Conservation (phyloP, 2,329 filamentous ascomycete genomes). For the Fusarium xyrophilum region DNA sequence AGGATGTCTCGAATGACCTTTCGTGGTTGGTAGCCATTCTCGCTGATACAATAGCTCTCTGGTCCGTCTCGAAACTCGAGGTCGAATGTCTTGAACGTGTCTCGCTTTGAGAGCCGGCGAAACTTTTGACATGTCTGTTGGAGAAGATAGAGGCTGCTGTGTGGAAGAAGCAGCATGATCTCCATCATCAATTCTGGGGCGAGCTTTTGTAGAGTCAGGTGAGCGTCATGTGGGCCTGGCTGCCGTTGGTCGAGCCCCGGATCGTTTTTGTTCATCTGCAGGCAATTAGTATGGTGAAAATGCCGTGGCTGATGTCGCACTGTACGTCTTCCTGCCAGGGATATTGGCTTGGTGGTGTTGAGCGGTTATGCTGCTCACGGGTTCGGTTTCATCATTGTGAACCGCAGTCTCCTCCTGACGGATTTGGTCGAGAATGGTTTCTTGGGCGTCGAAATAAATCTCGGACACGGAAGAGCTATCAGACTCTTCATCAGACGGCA, state of each 20-base stretch:
- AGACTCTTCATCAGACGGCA: not conserved
- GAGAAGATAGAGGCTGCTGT: not conserved
- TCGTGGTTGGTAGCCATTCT: not conserved
- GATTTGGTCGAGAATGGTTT: not conserved
- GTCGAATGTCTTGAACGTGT: not conserved
- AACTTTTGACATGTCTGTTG: slow-evolving; percentile 6
- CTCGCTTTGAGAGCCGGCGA: not conserved
- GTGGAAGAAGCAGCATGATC: slow-evolving; percentile 4
- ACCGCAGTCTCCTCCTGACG: not conserved
- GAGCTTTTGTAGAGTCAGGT: not conserved
- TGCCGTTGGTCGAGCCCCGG: not conserved
- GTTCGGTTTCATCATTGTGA: not conserved
- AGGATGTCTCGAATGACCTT: not conserved
- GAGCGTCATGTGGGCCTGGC: not conserved
- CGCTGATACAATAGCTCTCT: not conserved
- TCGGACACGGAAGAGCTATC: not conserved
- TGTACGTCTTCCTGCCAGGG: accelerated
- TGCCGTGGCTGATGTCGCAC: no score
- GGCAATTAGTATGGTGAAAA: not conserved
- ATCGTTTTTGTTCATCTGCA: not conserved
- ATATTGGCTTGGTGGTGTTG: not conserved
- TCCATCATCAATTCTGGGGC: slow-evolving; percentile 3
- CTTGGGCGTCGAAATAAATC: not conserved
- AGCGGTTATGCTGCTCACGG: not conserved
- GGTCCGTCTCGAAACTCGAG: not conserved